Conservation (phyloP, 345 rosid genomes). For the Lenwebbia sp. region DNA sequence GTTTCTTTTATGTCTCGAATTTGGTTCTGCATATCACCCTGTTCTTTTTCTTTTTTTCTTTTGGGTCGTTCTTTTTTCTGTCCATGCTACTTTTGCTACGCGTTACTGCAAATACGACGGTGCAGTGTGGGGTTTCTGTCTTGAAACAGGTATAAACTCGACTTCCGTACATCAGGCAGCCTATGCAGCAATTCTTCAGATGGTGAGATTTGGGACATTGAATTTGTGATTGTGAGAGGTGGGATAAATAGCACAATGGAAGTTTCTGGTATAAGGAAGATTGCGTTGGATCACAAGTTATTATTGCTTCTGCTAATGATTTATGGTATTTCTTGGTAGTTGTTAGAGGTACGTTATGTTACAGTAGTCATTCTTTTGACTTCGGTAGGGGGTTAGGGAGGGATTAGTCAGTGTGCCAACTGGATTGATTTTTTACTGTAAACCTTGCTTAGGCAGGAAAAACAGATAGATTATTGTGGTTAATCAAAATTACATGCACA, state of each 20-base stretch:
- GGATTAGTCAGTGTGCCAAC: background rate
- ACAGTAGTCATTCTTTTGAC: background rate
- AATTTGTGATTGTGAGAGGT: background rate
- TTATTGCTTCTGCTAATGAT: background rate
- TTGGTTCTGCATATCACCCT: too few species aligned
- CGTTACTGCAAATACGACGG: too few species aligned
- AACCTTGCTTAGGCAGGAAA: background rate
- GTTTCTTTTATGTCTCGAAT: too few species aligned
- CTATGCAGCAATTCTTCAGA: background rate
- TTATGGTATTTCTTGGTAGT: background rate
- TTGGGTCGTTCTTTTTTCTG: too few species aligned
- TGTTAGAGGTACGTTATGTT: background rate
- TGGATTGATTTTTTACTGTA: background rate
- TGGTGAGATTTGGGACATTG: background rate
- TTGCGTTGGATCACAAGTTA: background rate
- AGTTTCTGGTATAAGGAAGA: background rate
- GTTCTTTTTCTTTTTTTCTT: too few species aligned
- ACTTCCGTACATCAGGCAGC: background rate
- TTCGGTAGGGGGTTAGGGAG: background rate
- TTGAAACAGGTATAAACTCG: too few species aligned
- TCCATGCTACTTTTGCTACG: too few species aligned
- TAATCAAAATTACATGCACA: background rate
- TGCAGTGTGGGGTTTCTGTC: too few species aligned
- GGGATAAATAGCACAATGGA: background rate
- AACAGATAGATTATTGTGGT: background rate